phyloP scores from a whole-genome alignment of 2,329 filamentous ascomycete genomes.

The Aspergillus alliaceus region DNA sequence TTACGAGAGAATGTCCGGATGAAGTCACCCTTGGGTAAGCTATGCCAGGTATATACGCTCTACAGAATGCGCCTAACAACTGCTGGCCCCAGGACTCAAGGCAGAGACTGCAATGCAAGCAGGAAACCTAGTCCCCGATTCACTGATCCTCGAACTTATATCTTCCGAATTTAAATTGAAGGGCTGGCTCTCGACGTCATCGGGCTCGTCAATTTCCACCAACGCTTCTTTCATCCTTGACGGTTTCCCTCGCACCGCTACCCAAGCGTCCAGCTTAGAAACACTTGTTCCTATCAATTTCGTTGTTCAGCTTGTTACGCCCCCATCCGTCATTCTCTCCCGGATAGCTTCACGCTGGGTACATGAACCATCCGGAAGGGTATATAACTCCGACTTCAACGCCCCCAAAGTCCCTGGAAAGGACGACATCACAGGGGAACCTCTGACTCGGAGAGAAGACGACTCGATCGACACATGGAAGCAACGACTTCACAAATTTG shows the following conservation, averaged over 20 bases:
- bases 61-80: not conserved
- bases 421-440: constrained; percentile 90
- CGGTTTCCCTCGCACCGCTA: constrained; percentile 86
- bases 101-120: constrained; percentile 86
- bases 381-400: constrained; percentile 96
- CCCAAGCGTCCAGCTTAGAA: constrained; percentile 77
- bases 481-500: constrained; percentile 75
- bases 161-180: constrained; percentile 81
- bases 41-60: not conserved
- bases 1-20: constrained; percentile 89
- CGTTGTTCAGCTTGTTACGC: constrained; percentile 82
- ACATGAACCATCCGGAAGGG: constrained; percentile 83
- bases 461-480: constrained; percentile 87
- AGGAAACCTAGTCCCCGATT: constrained; percentile 87
- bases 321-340: constrained; percentile 80
- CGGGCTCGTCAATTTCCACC: constrained; percentile 61
- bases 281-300: constrained; percentile 89
- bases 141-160: constrained; percentile 88
- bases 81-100: constrained; percentile 68
- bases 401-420: constrained; percentile 74
- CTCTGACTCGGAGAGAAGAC: constrained; percentile 76
- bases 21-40: constrained; percentile 76
- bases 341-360: constrained; percentile 92
- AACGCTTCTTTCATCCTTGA: constrained; percentile 91
- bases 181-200: constrained; percentile 69